phyloP scores from a whole-genome alignment of 2,329 filamentous ascomycete species.

The Alternaria viburni region DNA sequence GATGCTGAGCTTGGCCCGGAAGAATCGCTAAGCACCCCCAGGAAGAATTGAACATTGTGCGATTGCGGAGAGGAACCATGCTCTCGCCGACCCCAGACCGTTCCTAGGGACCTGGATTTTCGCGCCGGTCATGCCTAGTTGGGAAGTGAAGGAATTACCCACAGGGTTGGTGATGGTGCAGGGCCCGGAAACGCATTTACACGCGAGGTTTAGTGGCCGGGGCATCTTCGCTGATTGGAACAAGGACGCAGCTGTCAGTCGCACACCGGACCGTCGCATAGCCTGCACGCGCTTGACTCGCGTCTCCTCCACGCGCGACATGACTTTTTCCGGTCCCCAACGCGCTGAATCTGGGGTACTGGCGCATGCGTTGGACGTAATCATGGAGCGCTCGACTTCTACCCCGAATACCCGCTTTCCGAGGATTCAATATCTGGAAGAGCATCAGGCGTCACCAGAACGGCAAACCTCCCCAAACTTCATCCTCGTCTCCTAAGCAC shows the following conservation, averaged over 20 bases:
- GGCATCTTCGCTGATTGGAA: constrained; percentile 11
- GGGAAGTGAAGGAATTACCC: constrained; percentile 12
- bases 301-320: background rate
- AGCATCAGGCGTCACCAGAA: background rate
- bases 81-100: background rate
- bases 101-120: background rate
- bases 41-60: background rate
- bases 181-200: constrained; percentile 17
- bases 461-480: background rate
- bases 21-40: constrained; percentile 3
- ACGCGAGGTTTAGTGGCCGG: constrained; percentile 12
- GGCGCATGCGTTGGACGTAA: background rate
- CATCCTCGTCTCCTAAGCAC: background rate
- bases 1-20: constrained; percentile 13
- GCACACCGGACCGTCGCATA: constrained; percentile 7
- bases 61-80: constrained; percentile 1
- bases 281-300: constrained; percentile 7
- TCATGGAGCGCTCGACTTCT: background rate
- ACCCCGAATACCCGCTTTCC: background rate
- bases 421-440: background rate
- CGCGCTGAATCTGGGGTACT: background rate
- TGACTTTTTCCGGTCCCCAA: constrained; percentile 19
- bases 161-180: background rate
- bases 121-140: constrained; percentile 2
- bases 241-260: background rate